Evolutionary conservation across 352 stramenopile species (phyloP), one percentile per base, ranked within the genome.

Genomic region (Globisporangium parvum): DNA sequence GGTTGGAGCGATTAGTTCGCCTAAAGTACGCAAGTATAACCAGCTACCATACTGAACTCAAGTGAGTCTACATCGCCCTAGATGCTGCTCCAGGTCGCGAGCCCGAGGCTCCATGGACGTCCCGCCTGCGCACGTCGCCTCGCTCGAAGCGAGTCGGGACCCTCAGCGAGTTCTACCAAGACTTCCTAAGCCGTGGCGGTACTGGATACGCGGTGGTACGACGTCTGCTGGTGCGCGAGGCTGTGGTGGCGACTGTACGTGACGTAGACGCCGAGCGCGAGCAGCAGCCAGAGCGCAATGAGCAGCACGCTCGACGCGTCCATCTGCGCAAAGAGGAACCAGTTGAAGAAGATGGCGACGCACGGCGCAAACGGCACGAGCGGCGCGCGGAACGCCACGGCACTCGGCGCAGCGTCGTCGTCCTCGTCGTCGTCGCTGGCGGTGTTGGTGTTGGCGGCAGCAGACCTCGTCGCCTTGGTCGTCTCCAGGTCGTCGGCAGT

Each of bases 261-360:
- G 39, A 86, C 71, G 69, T 94, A 94, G 6, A 88, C 62, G 18
- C 40, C 60, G 14, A 91, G 54, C 40, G 84, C 84, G 24, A 94
- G 44, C 28, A 85, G 55, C 42, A 94, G 52, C 81, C 82, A 94
- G 1, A 87, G 46, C 21, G 69, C 26, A 46, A 91, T 87, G 42
- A 91, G 71, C 24, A 80, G 47, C 40, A 91, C 77, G 42, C 75
- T 84, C 42, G 66, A 61, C 3, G 67, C 62, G 33, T 88, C 78
- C 77, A 91, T 90, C 67, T 94, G 85, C 23, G 79, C 77, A 46
- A 93, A 89, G 24, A 94, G 58, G 45, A 91, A 91, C 85, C 85
- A 94, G 68, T 94, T 94, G 69, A 94, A 89, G 53, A 90, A 91
- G 58, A 94, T 91, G 5, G 84, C 81, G 1, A 94, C 37, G 39